phyloP scores from a whole-genome alignment of 1,284 basidiomycete genomes.

The Cerrena zonata region DNA sequence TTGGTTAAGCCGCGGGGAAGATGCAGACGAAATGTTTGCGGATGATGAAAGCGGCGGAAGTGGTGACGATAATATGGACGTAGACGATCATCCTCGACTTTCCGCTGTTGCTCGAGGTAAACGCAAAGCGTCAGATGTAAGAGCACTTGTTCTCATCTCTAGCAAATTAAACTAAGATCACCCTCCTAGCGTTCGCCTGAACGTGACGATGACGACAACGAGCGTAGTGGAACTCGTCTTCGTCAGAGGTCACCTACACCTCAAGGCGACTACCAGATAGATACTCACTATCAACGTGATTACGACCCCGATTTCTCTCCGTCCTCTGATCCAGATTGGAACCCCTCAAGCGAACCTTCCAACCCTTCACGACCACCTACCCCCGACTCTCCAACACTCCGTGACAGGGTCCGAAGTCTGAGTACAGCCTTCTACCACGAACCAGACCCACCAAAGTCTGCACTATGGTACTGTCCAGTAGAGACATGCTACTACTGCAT shows the following conservation, averaged over 20 bases:
- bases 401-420: constrained; percentile 11
- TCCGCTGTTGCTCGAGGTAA: not conserved
- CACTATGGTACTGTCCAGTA: constrained; percentile 24
- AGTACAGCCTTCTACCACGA: constrained; percentile 15
- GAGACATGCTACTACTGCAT: constrained; percentile 19
- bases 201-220: too few species aligned
- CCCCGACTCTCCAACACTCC: constrained; percentile 18
- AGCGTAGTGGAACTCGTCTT: not conserved
- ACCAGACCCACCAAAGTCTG: constrained; percentile 16
- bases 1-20: constrained; percentile 30
- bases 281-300: constrained; percentile 19
- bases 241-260: not conserved
- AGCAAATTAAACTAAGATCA: too few species aligned
- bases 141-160: not conserved
- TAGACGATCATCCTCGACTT: too few species aligned
- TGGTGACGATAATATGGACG: not conserved
- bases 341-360: constrained; percentile 26
- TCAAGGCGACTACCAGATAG: not conserved
- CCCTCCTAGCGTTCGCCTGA: too few species aligned
- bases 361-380: constrained; percentile 12
- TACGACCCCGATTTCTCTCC: constrained; percentile 50
- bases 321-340: constrained; percentile 36
- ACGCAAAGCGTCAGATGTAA: not conserved
- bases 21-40: constrained; percentile 20
- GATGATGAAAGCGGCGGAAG: constrained; percentile 6